Conservation (phyloP, 2,329 filamentous ascomycete species). For the Phialophora chinensis region DNA sequence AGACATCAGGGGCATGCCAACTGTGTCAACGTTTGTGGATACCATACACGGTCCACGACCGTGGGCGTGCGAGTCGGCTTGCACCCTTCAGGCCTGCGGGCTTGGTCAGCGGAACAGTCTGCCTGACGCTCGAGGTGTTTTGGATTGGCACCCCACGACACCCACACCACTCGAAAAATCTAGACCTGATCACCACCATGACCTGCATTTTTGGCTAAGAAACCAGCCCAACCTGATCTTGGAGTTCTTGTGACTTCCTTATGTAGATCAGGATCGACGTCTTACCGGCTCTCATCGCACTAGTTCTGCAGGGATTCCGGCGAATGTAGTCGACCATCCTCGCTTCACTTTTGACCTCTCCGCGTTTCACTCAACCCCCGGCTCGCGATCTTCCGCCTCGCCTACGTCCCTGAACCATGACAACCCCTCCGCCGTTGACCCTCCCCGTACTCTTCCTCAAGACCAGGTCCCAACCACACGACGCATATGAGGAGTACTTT, state of each 20-base stretch:
- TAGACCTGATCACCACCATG: background rate
- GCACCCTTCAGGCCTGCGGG: too few species aligned
- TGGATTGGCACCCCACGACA: background rate
- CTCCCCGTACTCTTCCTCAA: slow-evolving; percentile 56
- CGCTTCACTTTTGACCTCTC: background rate
- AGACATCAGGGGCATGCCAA: background rate
- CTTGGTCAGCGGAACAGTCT: background rate
- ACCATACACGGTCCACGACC: background rate
- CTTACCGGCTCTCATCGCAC: background rate
- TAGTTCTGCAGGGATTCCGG: background rate
- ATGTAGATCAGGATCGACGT: background rate
- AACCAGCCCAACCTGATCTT: background rate
- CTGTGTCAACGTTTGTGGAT: background rate
- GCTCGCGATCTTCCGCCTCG: slow-evolving; percentile 8
- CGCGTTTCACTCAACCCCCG: background rate
- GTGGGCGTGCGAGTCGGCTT: background rate
- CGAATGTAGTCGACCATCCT: background rate
- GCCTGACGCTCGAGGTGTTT: background rate
- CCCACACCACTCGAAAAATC: background rate
- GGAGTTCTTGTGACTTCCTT: background rate
- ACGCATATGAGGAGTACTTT: slow-evolving; percentile 55
- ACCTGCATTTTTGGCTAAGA: background rate
- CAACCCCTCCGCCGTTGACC: background rate
- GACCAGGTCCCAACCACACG: slow-evolving; percentile 53
- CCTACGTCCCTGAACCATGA: slow-evolving; percentile 2